These are phyloP conservation scores for Bothriochloa decipiens DNA, from an alignment of 176 grass and related monocot genomes.

Conservation along the genomic window DNA sequence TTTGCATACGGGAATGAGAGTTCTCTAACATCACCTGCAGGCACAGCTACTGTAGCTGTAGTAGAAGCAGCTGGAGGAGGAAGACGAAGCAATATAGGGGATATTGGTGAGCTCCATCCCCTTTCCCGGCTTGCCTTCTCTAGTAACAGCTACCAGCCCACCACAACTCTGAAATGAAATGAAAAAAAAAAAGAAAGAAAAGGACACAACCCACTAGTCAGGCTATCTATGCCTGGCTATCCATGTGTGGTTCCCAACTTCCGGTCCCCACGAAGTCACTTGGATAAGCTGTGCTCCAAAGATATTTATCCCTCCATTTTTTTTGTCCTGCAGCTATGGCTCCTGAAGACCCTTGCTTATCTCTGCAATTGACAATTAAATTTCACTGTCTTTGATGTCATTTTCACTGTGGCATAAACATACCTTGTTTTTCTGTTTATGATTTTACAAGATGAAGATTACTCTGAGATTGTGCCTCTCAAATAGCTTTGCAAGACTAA, in stretches of 20 bases:
- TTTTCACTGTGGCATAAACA: background rate
- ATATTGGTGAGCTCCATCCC: constrained; percentile 44
- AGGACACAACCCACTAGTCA: constrained; percentile 32
- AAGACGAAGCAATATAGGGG: constrained; percentile 41
- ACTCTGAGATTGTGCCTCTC: background rate
- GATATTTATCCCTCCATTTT: constrained; percentile 36
- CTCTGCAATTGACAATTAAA: constrained; percentile 14
- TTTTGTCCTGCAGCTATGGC: constrained; percentile 24
- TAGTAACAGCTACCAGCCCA: constrained; percentile 4
- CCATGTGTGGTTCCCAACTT: constrained; percentile 49
- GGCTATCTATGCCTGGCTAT: constrained; percentile 41
- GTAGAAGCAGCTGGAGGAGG: constrained; percentile 43
- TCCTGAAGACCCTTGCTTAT: constrained; percentile 7
- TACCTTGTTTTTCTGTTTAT: background rate
- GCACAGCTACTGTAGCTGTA: constrained; percentile 22
- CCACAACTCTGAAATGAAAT: constrained; percentile 23
- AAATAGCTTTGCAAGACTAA: constrained; percentile 10
- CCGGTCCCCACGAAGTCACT: constrained; percentile 45
- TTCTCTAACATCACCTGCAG: constrained; percentile 42
- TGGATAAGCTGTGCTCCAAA: constrained; percentile 47
- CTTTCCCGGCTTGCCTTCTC: constrained; percentile 28
- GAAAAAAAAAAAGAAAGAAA: constrained; percentile 21
- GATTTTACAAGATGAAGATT: background rate
- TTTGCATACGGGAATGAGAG: constrained; percentile 6
- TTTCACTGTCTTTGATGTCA: constrained; percentile 12